phyloP scores from a whole-genome alignment of 2,329 filamentous ascomycete genomes.

The Fusarium albidum region DNA sequence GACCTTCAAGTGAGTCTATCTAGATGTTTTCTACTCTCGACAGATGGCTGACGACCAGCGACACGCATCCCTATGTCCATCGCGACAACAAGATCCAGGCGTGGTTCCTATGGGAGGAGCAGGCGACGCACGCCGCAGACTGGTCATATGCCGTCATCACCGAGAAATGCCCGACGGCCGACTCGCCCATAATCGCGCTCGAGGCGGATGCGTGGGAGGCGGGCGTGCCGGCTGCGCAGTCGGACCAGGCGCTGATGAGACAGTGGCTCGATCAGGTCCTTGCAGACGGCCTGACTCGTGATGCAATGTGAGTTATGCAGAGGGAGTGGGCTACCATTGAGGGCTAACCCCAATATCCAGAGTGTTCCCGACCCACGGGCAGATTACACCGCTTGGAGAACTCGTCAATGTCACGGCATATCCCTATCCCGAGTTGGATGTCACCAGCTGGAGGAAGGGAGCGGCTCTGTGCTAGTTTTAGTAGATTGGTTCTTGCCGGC shows the following conservation, averaged over 20 bases:
- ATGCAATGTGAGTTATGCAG: slow-evolving; percentile 3
- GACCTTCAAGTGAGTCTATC: slow-evolving; percentile 18
- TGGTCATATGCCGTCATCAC: slow-evolving; percentile 10
- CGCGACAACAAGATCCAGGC: slow-evolving; percentile 9
- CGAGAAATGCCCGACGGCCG: not conserved
- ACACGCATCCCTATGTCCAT: slow-evolving; percentile 12
- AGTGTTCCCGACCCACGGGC: slow-evolving; percentile 8
- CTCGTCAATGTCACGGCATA: slow-evolving; percentile 10
- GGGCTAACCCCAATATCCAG: not conserved
- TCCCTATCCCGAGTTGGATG: slow-evolving; percentile 11
- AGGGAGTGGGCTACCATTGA: fast-evolving
- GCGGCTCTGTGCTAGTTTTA: not conserved
- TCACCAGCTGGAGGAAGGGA: slow-evolving; percentile 4
- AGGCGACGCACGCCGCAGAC: slow-evolving; percentile 9
- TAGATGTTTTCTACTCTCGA: too few species aligned
- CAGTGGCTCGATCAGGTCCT: slow-evolving; percentile 12
- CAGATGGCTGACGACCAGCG: not conserved
- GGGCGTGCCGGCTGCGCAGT: not conserved
- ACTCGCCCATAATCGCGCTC: slow-evolving; percentile 6
- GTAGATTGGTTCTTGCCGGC: too few species aligned
- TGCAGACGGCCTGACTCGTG: not conserved
- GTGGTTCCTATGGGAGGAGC: slow-evolving; percentile 15
- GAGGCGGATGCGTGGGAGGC: slow-evolving; percentile 17
- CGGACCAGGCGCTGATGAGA: slow-evolving; percentile 11
- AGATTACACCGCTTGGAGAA: slow-evolving; percentile 1